Evolutionary conservation across 768 basidiomycete genomes (phyloP).

Genomic region (Termitomyces heimii): DNA sequence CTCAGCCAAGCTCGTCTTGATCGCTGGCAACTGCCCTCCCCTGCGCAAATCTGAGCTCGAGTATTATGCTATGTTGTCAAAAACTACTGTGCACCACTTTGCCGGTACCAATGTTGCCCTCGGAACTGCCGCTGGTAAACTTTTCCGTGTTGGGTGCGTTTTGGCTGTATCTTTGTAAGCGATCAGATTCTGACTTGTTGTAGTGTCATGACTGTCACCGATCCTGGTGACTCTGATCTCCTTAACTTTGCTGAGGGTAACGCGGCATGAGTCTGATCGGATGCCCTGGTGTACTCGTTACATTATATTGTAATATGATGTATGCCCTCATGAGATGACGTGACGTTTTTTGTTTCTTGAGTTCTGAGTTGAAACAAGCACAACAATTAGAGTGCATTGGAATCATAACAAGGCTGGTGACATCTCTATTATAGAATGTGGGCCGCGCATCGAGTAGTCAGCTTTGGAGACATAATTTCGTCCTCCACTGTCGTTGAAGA

Average conservation of each 20-base stretch:
- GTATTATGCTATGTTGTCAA: constrained; percentile 99
- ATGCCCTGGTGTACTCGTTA: background rate
- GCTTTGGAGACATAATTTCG: constrained; percentile 75
- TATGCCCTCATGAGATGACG: constrained; percentile 5
- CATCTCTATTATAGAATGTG: constrained; percentile 71
- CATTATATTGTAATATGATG: constrained; percentile 5
- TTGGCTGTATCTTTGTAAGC: background rate
- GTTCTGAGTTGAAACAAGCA: background rate
- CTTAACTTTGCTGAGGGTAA: constrained; percentile 78
- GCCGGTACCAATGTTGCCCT: constrained; percentile 96
- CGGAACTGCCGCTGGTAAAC: constrained; percentile 97
- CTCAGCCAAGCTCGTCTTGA: constrained; percentile 94
- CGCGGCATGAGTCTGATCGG: constrained; percentile 40
- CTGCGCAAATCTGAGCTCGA: constrained; percentile 99
- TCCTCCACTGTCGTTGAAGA: constrained; percentile 62
- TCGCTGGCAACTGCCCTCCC: constrained; percentile 98
- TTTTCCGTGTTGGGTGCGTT: constrained; percentile 92
- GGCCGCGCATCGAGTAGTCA: constrained; percentile 71
- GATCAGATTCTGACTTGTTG: constrained; percentile 15
- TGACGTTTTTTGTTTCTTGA: background rate
- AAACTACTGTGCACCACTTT: constrained; percentile 98
- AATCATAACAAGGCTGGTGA: constrained; percentile 62
- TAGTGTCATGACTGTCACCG: constrained; percentile 95
- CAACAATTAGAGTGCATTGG: background rate
- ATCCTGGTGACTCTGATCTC: constrained; percentile 96